A percentile compares a stretch with the other conserved stretches of the same genome.
These are phyloP conservation scores for Cryptomeria japonica DNA, from an alignment of 75 land plant genomes.

Conservation along the genomic window DNA sequence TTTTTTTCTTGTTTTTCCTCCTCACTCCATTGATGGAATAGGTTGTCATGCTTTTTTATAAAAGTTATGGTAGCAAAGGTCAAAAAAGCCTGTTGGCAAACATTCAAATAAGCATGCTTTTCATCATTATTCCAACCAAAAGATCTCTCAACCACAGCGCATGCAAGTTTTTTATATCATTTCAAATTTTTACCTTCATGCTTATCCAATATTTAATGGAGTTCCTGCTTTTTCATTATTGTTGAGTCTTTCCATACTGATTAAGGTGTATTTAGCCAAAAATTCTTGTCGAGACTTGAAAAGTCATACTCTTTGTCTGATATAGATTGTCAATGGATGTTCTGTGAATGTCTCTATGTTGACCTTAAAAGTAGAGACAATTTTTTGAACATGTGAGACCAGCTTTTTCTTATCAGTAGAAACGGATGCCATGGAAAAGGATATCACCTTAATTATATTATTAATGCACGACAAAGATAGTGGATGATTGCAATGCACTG, in stretches of 20 bases:
- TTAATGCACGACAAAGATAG: not conserved
- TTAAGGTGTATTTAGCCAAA: not conserved
- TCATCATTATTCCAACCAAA: slow-evolving; percentile 8
- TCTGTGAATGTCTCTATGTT: not conserved
- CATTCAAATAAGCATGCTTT: not conserved
- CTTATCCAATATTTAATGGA: not conserved
- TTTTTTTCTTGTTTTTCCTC: not conserved
- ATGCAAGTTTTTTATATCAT: not conserved
- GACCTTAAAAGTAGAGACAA: not conserved
- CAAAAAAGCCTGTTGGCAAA: slow-evolving; percentile 6
- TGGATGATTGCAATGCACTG: not conserved
- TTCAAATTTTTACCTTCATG: not conserved
- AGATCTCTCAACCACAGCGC: not conserved
- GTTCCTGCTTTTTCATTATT: not conserved
- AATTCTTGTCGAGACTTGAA: not conserved
- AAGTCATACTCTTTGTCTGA: not conserved
- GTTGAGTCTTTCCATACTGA: not conserved
- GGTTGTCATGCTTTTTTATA: not conserved
- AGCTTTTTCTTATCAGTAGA: not conserved
- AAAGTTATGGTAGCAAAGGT: not conserved
- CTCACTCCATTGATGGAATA: not conserved
- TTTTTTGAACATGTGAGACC: not conserved
- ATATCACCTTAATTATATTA: not conserved
- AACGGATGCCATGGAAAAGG: not conserved
- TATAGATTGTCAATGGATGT: not conserved